Evolutionary conservation across 2,329 filamentous ascomycete genomes (phyloP), one percentile per base, ranked within the genome.

Genomic region (Diaporthe eres): DNA sequence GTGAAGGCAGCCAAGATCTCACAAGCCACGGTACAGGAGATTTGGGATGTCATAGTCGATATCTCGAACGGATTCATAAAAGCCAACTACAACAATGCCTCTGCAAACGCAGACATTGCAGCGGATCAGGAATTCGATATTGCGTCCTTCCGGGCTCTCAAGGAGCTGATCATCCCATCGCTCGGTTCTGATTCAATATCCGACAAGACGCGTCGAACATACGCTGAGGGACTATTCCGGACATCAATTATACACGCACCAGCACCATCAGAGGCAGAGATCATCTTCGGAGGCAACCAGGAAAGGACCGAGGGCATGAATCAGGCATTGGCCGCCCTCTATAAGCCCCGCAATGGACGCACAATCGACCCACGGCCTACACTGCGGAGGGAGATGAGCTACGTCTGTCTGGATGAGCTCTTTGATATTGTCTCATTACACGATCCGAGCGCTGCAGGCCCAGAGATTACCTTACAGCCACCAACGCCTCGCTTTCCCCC

Each of bases 101-200:
- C 86, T 19, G 82, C 86, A 10, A 84, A 82, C 2, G 82, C 88
- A 1, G 83, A 88, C 76, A 88, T 96, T 49, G 83, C 86, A 4
- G 87, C 88, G 12, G 96, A 99, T 80, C 93, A 98, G 84, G 84
- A 87, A 1, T 97, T 97, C 80, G 97, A 99, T 82, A 94, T 98
- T 25, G 81, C 86, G 1, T 92, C 94, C 0, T 97, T 98, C 82
- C 85, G 85, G 42, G 88, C 89, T 67, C 86, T 98, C 0, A 90
- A 92, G 53, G 87, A 90, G 13, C 88, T 98, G 47, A 92, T 98
- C 55, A 93, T 95, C 6, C 93, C 95, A 0, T 86, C 90, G 2
- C 88, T 98, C 0, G 94, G 95, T 2, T 90, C 91, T 0, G 82
- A 89, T 8, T 84, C 86, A 2, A 89, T 98, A 9, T 87, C 92